phyloP scores from a whole-genome alignment of 2,329 filamentous ascomycete genomes.

The Aspergillus ustus region DNA sequence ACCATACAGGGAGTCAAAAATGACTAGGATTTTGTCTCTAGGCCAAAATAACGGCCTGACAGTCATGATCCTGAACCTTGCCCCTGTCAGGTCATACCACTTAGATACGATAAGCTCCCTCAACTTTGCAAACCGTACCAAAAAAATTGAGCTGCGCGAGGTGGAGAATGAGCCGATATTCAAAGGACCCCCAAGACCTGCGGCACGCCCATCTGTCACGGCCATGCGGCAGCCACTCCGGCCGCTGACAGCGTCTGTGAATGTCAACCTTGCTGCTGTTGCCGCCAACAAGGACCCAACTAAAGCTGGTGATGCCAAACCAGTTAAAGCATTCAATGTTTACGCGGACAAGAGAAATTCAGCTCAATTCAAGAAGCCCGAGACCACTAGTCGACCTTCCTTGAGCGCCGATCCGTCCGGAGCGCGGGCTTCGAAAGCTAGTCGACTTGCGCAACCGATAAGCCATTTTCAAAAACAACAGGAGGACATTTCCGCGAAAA shows the following conservation, averaged over 20 bases:
- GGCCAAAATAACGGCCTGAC: conserved; percentile 96
- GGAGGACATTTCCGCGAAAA: conserved; percentile 70
- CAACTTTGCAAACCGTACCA: conserved; percentile 92
- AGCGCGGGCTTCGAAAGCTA: conserved; percentile 56
- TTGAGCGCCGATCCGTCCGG: conserved; percentile 40
- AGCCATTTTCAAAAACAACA: conserved; percentile 38
- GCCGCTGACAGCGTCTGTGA: conserved; percentile 75
- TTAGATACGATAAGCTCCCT: conserved; percentile 91
- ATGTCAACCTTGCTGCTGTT: conserved; percentile 66
- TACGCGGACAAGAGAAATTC: conserved; percentile 73
- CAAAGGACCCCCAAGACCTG: conserved; percentile 70
- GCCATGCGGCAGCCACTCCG: conserved; percentile 75
- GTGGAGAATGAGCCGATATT: conserved; percentile 95
- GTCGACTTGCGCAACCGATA: conserved; percentile 37
- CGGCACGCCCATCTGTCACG: conserved; percentile 42
- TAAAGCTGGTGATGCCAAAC: conserved; percentile 67
- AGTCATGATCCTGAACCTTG: conserved; percentile 94
- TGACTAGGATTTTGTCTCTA: conserved; percentile 90
- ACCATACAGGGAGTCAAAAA: conserved; percentile 93
- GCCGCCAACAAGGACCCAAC: conserved; percentile 56
- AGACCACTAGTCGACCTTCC: conserved; percentile 51
- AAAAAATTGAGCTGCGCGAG: conserved; percentile 93
- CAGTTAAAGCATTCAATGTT: conserved; percentile 82
- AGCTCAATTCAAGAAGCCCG: conserved; percentile 43
- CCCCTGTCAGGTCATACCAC: conserved; percentile 89